These are phyloP conservation scores for Dioszegia crocea DNA, from an alignment of 768 basidiomycete species.

Conservation along the genomic window DNA sequence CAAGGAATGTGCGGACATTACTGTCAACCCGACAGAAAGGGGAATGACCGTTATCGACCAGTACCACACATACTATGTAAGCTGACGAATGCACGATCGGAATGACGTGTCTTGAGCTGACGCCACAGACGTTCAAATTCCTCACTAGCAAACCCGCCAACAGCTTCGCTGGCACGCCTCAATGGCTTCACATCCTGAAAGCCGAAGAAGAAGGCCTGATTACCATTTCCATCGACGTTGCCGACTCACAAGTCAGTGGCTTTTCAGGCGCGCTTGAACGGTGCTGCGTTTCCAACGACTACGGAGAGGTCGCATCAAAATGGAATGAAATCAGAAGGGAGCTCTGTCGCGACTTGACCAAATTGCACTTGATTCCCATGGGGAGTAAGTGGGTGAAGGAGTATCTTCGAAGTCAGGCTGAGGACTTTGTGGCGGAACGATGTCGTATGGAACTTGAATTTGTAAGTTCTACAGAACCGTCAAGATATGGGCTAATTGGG, in stretches of 20 bases:
- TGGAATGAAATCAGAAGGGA: slow-evolving; percentile 86
- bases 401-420: slow-evolving; percentile 81
- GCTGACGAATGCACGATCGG: no score
- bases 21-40: slow-evolving; percentile 79
- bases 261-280: slow-evolving; percentile 73
- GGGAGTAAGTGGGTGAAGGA: slow-evolving; percentile 86
- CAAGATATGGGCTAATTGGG: not conserved
- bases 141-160: slow-evolving; percentile 69
- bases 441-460: slow-evolving; percentile 67
- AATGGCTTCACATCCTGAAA: slow-evolving; percentile 83
- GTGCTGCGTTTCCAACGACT: slow-evolving; percentile 81
- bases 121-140: slow-evolving; percentile 85
- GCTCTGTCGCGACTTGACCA: slow-evolving; percentile 72
- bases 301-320: slow-evolving; percentile 71
- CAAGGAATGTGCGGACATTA: slow-evolving; percentile 68
- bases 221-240: slow-evolving; percentile 61
- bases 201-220: slow-evolving; percentile 89
- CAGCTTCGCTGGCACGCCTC: slow-evolving; percentile 66
- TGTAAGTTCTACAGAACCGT: slow-evolving; percentile 53
- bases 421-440: slow-evolving; percentile 69
- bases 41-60: slow-evolving; percentile 59
- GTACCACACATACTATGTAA: slow-evolving; percentile 54
- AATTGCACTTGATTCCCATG: slow-evolving; percentile 75
- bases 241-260: slow-evolving; percentile 61
- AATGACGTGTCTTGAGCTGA: slow-evolving; percentile 4